Conservation (phyloP, 805 yeast species). For the Saccharomycopsis fibuligera region DNA sequence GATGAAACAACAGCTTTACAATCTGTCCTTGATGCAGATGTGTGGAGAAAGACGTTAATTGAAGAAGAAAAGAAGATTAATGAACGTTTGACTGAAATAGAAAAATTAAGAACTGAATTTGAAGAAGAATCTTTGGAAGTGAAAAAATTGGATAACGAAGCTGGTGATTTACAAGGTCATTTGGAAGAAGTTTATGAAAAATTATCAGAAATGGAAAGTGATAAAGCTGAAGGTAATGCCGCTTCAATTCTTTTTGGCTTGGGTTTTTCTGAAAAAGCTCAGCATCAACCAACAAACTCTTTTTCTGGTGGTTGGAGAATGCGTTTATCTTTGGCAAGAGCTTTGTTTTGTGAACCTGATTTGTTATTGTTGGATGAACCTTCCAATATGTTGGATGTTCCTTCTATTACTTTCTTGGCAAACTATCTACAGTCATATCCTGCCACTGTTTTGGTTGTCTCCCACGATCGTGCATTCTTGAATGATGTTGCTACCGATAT, state of each 20-base stretch:
- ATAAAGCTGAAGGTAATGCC: conserved; percentile 95
- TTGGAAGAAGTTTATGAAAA: conserved; percentile 76
- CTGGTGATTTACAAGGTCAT: conserved; percentile 76
- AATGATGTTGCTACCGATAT: conserved; percentile 98
- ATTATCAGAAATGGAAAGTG: conserved; percentile 88
- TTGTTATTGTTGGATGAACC: conserved; percentile 93
- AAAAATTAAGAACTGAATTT: conserved; percentile 58
- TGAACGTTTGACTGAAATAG: conserved; percentile 72
- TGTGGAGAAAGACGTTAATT: conserved; percentile 90
- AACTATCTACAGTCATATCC: conserved; percentile 85
- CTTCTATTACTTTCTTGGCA: conserved; percentile 90
- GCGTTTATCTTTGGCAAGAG: conserved; percentile 97
- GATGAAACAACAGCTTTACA: conserved; percentile 88
- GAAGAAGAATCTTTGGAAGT: conserved; percentile 71
- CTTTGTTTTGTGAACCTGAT: conserved; percentile 95
- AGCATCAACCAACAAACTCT: conserved; percentile 72
- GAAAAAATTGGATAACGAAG: conserved; percentile 79
- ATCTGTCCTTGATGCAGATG: conserved; percentile 98
- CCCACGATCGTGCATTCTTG: conserved; percentile 95
- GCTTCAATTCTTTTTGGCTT: conserved; percentile 88
- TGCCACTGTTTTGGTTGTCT: conserved; percentile 88
- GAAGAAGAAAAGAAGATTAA: conserved; percentile 69
- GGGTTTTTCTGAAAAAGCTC: conserved; percentile 89
- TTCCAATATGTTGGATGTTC: conserved; percentile 99
- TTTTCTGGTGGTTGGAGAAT: conserved; percentile 99